These are phyloP conservation scores for Cladorrhinum sp. DNA, from an alignment of 2,329 filamentous ascomycete genomes.

Conservation along the genomic window DNA sequence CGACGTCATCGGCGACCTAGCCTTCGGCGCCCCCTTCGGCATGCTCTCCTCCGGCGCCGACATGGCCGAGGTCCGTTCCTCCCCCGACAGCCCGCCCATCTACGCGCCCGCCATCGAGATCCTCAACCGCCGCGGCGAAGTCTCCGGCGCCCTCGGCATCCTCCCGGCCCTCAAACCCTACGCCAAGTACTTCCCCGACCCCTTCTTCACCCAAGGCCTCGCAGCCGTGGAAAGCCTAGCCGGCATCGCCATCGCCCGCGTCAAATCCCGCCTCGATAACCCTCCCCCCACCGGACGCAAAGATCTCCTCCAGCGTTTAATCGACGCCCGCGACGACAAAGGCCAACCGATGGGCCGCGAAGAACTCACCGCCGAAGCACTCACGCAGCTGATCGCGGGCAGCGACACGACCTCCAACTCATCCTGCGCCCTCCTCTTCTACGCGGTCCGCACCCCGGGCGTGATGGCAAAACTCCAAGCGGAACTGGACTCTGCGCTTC, in stretches of 20 bases:
- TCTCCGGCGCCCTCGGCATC: conserved; percentile 75
- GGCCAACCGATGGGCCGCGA: conserved; percentile 71
- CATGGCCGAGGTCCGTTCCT: conserved; percentile 67
- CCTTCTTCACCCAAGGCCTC: conserved; percentile 75
- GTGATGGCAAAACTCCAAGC: conserved; percentile 69
- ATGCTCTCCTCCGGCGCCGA: conserved; percentile 78
- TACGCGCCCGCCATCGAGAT: conserved; percentile 83
- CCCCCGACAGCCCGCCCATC: conserved; percentile 58
- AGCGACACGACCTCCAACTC: conserved; percentile 77
- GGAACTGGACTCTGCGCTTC: conserved; percentile 72
- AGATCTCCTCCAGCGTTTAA: conserved; percentile 77
- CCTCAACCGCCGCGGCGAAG: conserved; percentile 81
- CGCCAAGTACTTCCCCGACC: conserved; percentile 75
- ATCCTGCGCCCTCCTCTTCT: conserved; percentile 78
- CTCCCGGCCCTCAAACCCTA: conserved; percentile 73
- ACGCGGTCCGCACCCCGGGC: conserved; percentile 65
- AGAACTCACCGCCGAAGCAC: conserved; percentile 82
- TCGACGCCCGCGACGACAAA: conserved; percentile 80
- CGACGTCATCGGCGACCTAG: conserved; percentile 54
- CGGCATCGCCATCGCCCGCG: conserved; percentile 82
- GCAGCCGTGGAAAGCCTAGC: conserved; percentile 75
- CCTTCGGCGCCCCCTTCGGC: conserved; percentile 75
- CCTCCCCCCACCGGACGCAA: conserved; percentile 65
- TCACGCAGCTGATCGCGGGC: conserved; percentile 83
- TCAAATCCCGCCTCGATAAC: conserved; percentile 68